phyloP scores from a whole-genome alignment of 129 eudicot species.

The Arctium minus region DNA sequence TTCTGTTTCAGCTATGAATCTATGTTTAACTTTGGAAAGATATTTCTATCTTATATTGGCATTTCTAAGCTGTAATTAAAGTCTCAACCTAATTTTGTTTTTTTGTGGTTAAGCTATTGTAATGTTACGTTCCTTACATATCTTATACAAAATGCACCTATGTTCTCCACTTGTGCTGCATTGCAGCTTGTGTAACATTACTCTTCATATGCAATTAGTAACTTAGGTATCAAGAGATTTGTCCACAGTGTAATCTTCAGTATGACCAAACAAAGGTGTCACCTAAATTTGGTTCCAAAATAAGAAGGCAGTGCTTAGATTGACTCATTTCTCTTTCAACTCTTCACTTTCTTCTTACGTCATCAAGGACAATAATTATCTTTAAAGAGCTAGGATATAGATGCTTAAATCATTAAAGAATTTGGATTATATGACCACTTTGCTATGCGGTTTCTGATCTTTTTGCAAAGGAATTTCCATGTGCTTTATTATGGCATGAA shows the following conservation, averaged over 20 bases:
- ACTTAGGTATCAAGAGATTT: background rate
- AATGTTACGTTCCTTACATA: too few species aligned
- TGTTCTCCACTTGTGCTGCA: too few species aligned
- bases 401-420: background rate
- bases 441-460: background rate
- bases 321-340: background rate
- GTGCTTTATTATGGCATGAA: background rate
- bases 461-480: background rate
- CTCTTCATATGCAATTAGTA: background rate
- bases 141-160: too few species aligned
- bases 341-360: background rate
- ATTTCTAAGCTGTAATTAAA: too few species aligned
- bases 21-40: too few species aligned
- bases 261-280: background rate
- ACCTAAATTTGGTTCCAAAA: background rate
- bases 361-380: background rate
- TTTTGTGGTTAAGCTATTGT: too few species aligned
- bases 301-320: background rate
- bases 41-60: background rate
- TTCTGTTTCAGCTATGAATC: too few species aligned
- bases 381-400: too few species aligned
- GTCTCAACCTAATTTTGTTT: too few species aligned
- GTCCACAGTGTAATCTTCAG: background rate
- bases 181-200: too few species aligned
- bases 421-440: background rate